Base-by-base conservation (phyloP, 1,284 basidiomycete genomes). In the Anthracocystis setariae region DNA sequence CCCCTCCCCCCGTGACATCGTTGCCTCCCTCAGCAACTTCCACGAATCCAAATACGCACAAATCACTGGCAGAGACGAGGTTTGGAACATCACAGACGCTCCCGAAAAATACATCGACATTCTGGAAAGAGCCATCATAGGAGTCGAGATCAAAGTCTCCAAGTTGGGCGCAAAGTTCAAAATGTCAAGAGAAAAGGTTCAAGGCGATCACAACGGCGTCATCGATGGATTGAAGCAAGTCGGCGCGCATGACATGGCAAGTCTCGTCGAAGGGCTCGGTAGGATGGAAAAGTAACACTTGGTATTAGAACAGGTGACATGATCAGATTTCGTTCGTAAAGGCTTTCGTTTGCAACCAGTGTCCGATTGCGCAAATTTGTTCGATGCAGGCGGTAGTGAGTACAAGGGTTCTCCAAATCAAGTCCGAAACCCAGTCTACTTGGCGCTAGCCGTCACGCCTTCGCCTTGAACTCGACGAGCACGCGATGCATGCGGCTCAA, bases 91-190 rank as follows among this genome's bases (percentile, higher is more conserved):
- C 0, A 39, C 51, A 0, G 84, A 85, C 54, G 84, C 85, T 5
- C 85, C 85, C 0, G 63, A 72, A 18, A 56, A 42, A 9, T 86
- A 86, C 64, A 75, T 83, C n/a, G 72, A 78, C n/a, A 15, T 83
- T 8, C 52, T 85, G 23, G 81, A 84, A 57, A 83, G 82, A 67
- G 84, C 78, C 0, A 85, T 85, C 24, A 74, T 85, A 3, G 85
- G 84, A 1, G 29, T 86, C 8, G 84, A 85, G 64, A 82, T 86
- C 27, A 66, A 62, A 21, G 75, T 86, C 17, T 77, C 57, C 5
- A 69, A 78, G 42, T 75, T 85, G 3, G 85, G 84, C 47, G 84
- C 84, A 8, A 79, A 84, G 47, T 83, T 81, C 73, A 85, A 86
- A 71, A 79, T 85, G 69, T 78, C 74, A 23, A 84, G 84, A 70